These are phyloP conservation scores for Neurospora sp. DNA, from an alignment of 2,329 filamentous ascomycete species.

Conservation along the genomic window DNA sequence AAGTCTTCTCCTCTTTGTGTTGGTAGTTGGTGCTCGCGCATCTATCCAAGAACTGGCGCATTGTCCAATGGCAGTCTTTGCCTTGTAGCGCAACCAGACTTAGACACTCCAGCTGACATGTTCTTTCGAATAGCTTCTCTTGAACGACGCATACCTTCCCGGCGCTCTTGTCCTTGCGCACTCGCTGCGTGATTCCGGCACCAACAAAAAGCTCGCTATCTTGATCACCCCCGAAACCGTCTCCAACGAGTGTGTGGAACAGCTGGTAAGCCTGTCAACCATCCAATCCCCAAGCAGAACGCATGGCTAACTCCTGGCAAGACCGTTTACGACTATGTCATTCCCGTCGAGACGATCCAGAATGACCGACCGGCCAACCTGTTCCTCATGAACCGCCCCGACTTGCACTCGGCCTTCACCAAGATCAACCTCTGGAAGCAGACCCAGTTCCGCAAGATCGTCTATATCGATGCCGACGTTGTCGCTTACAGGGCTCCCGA, in stretches of 20 bases:
- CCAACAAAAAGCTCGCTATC: conserved; percentile 75
- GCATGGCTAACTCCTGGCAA: conserved; percentile 28
- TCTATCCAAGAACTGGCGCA: background rate
- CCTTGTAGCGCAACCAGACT: background rate
- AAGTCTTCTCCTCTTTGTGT: conserved; percentile 21
- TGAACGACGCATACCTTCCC: conserved; percentile 88
- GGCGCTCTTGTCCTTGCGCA: conserved; percentile 90
- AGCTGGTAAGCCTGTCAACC: conserved; percentile 52
- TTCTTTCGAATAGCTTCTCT: conserved; percentile 57
- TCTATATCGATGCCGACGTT: conserved; percentile 91
- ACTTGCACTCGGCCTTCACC: conserved; percentile 87
- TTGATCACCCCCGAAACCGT: conserved; percentile 76
- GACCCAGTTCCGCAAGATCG: conserved; percentile 80
- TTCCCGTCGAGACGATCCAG: conserved; percentile 71
- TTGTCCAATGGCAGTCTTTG: background rate
- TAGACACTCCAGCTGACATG: conserved; percentile 11
- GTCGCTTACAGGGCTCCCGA: conserved; percentile 86
- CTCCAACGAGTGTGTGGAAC: conserved; percentile 61
- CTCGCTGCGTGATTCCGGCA: conserved; percentile 84
- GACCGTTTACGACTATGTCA: conserved; percentile 79
- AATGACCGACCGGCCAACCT: conserved; percentile 75
- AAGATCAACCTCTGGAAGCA: conserved; percentile 94
- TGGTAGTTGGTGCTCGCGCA: background rate
- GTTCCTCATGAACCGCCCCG: conserved; percentile 81
- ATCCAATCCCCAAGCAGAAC: background rate